Evolutionary conservation across 768 basidiomycete genomes (phyloP), one percentile per base, ranked within the genome.

Genomic region (Boletus insuetus): DNA sequence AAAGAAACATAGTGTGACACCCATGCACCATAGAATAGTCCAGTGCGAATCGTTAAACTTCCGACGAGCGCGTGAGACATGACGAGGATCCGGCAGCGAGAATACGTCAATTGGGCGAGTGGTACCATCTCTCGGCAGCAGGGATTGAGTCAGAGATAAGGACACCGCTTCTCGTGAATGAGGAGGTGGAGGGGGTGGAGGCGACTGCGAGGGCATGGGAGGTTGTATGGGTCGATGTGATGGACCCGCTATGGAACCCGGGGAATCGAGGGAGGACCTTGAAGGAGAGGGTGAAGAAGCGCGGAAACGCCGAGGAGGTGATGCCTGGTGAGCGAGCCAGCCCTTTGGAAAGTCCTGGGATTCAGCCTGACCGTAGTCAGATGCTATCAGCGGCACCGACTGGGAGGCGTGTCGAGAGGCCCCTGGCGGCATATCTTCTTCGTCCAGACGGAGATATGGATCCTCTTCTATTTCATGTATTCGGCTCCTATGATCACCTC

Each of bases 301-400:
- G 32, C 80, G 79, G 53, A 65, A 56, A 49, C 67, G 67, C 10
- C 67, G 69, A 42, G 86, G 80, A 11, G 86, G 86, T 37, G 84
- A 81, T n/a, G 84, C 81, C 53, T 87, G 78, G 67, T 89, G 89
- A 35, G 89, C 89, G 7, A 90, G 74, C 89, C 87, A 90, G 20
- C 85, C 76, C 51, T 75, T 74, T 40, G 75, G 75, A 53, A 71
- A 75, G 4, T 72, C 67, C 68, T 82, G 73, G 22, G 76, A 77
- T 39, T 72, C 71, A 7, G 74, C 66, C 31, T 63, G 69, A 24
- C 64, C 63, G 29, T 72, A 66, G 59, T 69, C 57, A 1, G 70
- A 68, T 35, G 65, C 69, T 48, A 80, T 69, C 41, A 80, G 53
- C 3, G 72, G 76, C 46, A 72, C 59, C 19, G 69, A 75, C 57